phyloP scores from a whole-genome alignment of 2,329 filamentous ascomycete species.

The Neopestalotiopsis sp. region DNA sequence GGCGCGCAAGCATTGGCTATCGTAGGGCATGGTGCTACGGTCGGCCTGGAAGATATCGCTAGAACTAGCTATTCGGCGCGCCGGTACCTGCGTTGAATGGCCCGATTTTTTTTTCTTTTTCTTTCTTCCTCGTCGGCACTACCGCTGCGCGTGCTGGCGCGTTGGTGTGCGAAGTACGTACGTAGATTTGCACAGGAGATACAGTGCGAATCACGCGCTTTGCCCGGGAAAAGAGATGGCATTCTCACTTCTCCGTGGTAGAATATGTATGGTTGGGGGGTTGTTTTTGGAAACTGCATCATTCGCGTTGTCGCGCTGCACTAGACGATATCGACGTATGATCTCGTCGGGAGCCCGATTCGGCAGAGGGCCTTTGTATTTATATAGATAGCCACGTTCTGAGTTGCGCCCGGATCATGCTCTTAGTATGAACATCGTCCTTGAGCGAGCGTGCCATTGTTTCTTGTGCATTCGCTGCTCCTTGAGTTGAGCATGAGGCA shows the following conservation, averaged over 20 bases:
- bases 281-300: too few relatives aligned
- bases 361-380: too few relatives aligned
- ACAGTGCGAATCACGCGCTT: neutral
- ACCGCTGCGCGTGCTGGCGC: neutral
- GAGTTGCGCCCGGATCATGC: too few relatives aligned
- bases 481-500: neutral
- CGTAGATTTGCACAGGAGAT: neutral
- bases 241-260: too few relatives aligned
- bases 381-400: too few relatives aligned
- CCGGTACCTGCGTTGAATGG: slow-evolving; percentile 16
- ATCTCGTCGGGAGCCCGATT: too few relatives aligned
- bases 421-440: too few relatives aligned
- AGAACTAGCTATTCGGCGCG: slow-evolving; percentile 10
- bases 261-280: too few relatives aligned
- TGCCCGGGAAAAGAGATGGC: too few relatives aligned
- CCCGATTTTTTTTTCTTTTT: slow-evolving; percentile 2
- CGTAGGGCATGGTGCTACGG: neutral
- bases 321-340: too few relatives aligned
- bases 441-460: too few relatives aligned
- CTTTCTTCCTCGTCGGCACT: neutral
- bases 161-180: neutral
- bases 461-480: neutral
- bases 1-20: slow-evolving; percentile 1
- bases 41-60: neutral
- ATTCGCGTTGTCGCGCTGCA: too few relatives aligned